Base-by-base conservation (phyloP, 1,284 basidiomycete species). In the Cryptococcus hybrid region DNA sequence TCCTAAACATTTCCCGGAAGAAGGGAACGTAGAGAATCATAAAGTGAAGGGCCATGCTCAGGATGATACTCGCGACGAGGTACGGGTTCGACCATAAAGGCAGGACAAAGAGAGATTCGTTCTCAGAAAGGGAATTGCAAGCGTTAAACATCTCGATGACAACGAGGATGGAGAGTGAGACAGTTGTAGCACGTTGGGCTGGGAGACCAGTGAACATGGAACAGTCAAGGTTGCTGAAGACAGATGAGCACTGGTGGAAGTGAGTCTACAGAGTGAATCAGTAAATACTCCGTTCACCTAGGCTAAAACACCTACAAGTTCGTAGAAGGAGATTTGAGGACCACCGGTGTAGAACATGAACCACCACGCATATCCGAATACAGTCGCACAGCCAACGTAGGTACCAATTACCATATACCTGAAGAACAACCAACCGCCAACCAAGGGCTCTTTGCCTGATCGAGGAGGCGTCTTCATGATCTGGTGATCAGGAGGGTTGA, bases 111-210 rank as follows among this genome's bases (percentile, higher is more conserved):
- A 99, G 78, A 62, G 88, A 92, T 80, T 98, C 95, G 75, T 96
- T 96, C 80, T 99, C 96, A n/a, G 90, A 93, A 40, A 99, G 82
- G 54, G 94, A 97, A 79, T 98, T 98, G 86, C 96, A 92, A 18
- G 95, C 95, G 80, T 99, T 99, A 81, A 97, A 93, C 96, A 99
- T 99, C 80, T 99, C 96, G 55, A 99, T 83, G n/a, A 82, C 80
- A 57, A 73, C 67, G 24, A 74, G 64, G 51, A 69, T 95, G 30
- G 92, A 95, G 44, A 99, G 81, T 63, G 90, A 93, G 82, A 98
- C 92, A 24, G 96, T 99, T 54, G 94, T 93, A 8, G 92, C 93
- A n/a, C 84, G 85, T 68, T 86, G 86, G 9, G 90, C 80, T 83
- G 90, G 87, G 61, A 84, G 84, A 72, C 92, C 88, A 45, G 86